Base-by-base conservation (phyloP, 2,329 filamentous ascomycete species). In the Colletotrichum trifolii region DNA sequence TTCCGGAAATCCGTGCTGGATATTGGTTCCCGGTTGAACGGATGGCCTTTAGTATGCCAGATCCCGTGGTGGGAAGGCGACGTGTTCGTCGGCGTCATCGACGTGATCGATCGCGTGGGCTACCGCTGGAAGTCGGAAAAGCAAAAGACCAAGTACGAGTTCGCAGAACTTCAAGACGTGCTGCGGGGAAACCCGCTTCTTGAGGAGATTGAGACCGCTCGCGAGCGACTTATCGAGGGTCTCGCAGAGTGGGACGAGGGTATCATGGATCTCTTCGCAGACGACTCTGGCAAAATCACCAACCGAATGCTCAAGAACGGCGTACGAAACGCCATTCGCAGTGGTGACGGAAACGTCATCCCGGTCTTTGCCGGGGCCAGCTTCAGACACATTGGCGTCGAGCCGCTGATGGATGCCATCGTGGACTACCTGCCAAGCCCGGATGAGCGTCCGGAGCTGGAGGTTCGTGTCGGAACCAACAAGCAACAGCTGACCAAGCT, bases 51-150 rank as follows among this genome's bases (percentile, higher is more conserved):
- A 12, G 89, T 98, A 8, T 97, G 95, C 73, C 94, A 97, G 72
- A 94, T 98, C 67, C 96, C 96, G 0, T 97, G 94, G 93, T 98
- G 94, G 87, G 87, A 92, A 6, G 90, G 91, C 64, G 92, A 93
- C 8, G 85, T 87, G 6, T 91, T 98, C 70, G 87, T 89, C 33
- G 96, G 96, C 34, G 87, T 98, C 34, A 92, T 93, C 43, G 95
- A 99, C 79, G 88, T 92, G 43, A 84, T 98, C 58, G 87, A 91
- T 65, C 82, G 93, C 11, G 85, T 90, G 48, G 93, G 89, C 4
- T 85, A 97, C 65, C 83, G 88, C 64, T 98, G 95, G 89, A 72
- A 73, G n/a, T 73, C 73, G 36, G 82, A 86, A 10, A 75, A 75
- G 50, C 70, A 75, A 53, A 72, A 74, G 48, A 75, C 73, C 10